Percentiles rank a stretch among this genome's conserved stretches.
Conservation (phyloP, 768 basidiomycete genomes). For the Tricholoma furcatifolium region DNA sequence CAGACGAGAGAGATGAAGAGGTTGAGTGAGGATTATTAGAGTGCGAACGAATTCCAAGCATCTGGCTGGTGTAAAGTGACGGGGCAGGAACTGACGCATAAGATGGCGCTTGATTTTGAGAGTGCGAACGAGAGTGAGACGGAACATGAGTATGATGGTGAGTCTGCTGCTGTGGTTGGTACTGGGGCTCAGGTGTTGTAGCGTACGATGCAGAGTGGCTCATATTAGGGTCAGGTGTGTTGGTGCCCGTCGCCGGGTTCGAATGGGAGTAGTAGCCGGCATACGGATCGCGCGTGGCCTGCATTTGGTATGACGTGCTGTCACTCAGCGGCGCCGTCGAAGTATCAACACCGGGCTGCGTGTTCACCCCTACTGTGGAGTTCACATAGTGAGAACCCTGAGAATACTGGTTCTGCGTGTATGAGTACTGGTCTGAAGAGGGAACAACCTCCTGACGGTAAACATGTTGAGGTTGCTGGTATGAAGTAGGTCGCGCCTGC, state of each 20-base stretch:
- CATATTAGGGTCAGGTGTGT: constrained; percentile 12
- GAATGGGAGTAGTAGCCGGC: constrained; percentile 15
- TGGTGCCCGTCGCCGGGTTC: constrained; percentile 14
- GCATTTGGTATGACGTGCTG: constrained; percentile 13
- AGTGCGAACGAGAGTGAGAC: constrained; percentile 3
- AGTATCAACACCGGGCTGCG: constrained; percentile 17
- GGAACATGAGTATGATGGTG: background rate
- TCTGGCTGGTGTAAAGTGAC: constrained; percentile 4
- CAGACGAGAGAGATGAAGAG: constrained; percentile 21
- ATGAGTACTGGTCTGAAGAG: constrained; percentile 25
- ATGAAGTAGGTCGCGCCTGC: constrained; percentile 17
- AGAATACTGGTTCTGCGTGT: constrained; percentile 25
- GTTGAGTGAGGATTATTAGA: constrained; percentile 15
- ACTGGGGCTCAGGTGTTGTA: constrained; percentile 27
- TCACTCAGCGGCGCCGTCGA: constrained; percentile 2
- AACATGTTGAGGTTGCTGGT: constrained; percentile 17
- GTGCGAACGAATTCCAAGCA: constrained; percentile 1
- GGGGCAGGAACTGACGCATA: constrained; percentile 5
- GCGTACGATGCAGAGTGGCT: constrained; percentile 24
- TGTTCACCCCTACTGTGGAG: constrained; percentile 21
- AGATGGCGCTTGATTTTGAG: constrained; percentile 10
- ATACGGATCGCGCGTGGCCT: constrained; percentile 12
- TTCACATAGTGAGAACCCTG: constrained; percentile 24
- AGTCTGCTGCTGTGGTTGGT: constrained; percentile 23
- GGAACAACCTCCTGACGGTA: constrained; percentile 20